These are phyloP conservation scores for Lactarius sp. DNA, from an alignment of 768 basidiomycete genomes.

Conservation along the genomic window DNA sequence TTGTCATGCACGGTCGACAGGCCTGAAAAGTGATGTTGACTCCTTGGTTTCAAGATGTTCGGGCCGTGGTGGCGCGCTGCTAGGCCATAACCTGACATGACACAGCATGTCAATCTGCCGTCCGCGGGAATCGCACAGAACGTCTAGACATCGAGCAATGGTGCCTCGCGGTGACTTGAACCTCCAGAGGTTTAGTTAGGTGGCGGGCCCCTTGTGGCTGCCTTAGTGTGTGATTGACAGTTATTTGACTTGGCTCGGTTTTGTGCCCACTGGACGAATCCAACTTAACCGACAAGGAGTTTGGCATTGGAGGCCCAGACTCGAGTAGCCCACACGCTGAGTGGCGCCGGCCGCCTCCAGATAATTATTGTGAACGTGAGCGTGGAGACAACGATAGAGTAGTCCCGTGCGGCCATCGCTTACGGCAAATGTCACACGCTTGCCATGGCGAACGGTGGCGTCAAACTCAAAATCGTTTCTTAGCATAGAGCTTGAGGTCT, in stretches of 20 bases:
- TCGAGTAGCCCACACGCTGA: not conserved
- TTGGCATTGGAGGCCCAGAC: not conserved
- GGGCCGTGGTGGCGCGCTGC: not conserved
- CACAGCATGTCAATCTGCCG: not conserved
- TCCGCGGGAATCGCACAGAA: not conserved
- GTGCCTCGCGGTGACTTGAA: not conserved
- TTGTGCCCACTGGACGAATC: too few relatives aligned
- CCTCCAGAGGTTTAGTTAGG: not conserved
- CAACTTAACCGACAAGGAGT: too few relatives aligned
- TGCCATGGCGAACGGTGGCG: not conserved
- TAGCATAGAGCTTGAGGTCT: not conserved
- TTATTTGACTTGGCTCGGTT: too few relatives aligned
- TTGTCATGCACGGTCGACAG: not conserved
- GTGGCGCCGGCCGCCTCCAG: not conserved
- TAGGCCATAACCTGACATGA: not conserved
- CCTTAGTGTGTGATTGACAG: too few relatives aligned
- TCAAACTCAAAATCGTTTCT: not conserved
- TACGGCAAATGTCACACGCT: not conserved
- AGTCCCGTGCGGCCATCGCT: not conserved
- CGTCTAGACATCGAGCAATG: not conserved
- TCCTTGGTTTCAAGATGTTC: not conserved
- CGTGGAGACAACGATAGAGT: not conserved
- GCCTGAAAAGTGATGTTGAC: not conserved
- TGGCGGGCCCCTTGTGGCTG: not conserved
- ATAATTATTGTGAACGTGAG: not conserved